Base-by-base conservation (phyloP, 148 eudicot species). In the Nyssa sinensis region DNA sequence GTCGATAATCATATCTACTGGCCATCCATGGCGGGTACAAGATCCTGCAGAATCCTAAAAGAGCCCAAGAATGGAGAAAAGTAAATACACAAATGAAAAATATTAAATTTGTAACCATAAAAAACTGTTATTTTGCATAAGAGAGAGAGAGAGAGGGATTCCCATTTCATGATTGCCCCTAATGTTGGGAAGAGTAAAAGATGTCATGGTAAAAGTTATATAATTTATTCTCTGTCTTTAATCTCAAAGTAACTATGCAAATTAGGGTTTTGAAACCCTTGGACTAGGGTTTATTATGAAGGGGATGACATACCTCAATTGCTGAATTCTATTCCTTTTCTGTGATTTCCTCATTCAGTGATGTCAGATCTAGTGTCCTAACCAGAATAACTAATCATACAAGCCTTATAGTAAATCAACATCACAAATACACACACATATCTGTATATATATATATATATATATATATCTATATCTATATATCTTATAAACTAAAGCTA, bases 21-120 rank as follows among this genome's bases (percentile, higher is more conserved):
- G 69, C 62, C 63, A 70, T 70, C 77, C 81, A 86, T 86, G 85
- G 85, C 81, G 64, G 83, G 80, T 84, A 83, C 49, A 78, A 72
- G 77, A 81, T 85, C 80, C 58, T 79, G 85, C 82, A 72, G 77
- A 87, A 87, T 87, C 88, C 78, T 27, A 77, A 78, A 79, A 81
- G 88, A 75, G 51, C 79, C n/a, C 81, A 83, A 69, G 70, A 59
- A 27, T 33, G 35, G 72, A 62, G 69, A 73, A 83, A 76, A 76
- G 79, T 70, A 79, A 24, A 55, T 29, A 81, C 74, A 32, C 51
- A 71, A 65, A 44, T 31, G 64, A 39, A 47, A 78, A 69, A 75
- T 68, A 75, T 72, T 79, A 72, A 58, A 64, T 75, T 71, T 75
- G 57, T 39, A 78, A 68, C 31, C 64, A 6, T 55, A 41, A 27